These are phyloP conservation scores for Herpetomonas tarakana DNA, from an alignment of 208 protist genomes.

Conservation along the genomic window DNA sequence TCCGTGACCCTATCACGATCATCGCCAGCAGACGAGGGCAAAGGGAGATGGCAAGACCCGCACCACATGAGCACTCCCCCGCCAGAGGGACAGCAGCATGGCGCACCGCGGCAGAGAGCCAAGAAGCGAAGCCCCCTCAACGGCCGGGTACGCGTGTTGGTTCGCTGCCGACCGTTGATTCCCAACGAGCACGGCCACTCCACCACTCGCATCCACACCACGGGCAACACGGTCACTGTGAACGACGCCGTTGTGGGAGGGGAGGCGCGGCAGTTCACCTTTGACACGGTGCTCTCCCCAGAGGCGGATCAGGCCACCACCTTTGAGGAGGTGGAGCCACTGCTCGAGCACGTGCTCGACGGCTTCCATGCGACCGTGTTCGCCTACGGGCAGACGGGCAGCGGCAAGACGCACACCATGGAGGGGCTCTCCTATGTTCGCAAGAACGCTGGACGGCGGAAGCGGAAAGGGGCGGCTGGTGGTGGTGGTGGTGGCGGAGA, in stretches of 20 bases:
- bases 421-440: constrained; percentile 65
- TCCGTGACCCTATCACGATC: too few species aligned
- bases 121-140: too few species aligned
- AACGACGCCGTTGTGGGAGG: constrained; percentile 18
- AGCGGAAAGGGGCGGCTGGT: neutral
- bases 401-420: constrained; percentile 90
- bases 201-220: constrained; percentile 33
- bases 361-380: constrained; percentile 88
- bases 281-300: constrained; percentile 66
- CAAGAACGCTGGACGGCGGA: constrained; percentile 1
- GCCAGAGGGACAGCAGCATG: too few species aligned
- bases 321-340: constrained; percentile 63
- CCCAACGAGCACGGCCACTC: constrained; percentile 26
- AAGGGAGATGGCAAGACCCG: too few species aligned
- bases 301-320: constrained; percentile 48
- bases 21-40: too few species aligned
- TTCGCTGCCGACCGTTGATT: constrained; percentile 66
- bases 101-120: too few species aligned
- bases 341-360: constrained; percentile 84
- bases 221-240: constrained; percentile 26
- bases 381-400: constrained; percentile 90
- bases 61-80: too few species aligned
- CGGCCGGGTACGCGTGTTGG: constrained; percentile 52
- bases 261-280: constrained; percentile 53
- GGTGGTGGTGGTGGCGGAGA: neutral